Evolutionary conservation across 2,329 filamentous ascomycete genomes (phyloP), one percentile per base, ranked within the genome.

Genomic region (Leptographium procerum): DNA sequence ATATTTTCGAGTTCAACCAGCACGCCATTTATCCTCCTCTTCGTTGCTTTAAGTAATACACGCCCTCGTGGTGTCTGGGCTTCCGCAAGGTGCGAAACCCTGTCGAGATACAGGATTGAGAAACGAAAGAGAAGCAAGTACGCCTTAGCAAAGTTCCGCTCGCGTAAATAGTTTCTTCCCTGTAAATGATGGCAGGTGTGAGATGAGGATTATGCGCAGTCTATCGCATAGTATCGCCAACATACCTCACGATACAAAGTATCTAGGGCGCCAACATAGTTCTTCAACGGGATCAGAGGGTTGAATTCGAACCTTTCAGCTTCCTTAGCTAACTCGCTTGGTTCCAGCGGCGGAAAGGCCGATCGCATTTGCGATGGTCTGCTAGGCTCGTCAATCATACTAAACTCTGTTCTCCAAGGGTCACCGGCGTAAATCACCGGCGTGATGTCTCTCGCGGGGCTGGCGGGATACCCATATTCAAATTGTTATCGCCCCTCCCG

Each of bases 51-150:
- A 28, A 92, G 80, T 2, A 84, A 79, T 57, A 78, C 82, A 52
- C 82, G 82, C 10, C 83, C 85, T 40, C 86, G 82, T 11, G 82
- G 78, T 9, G 83, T 79, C 64, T 82, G 86, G 52, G 83, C 83
- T 58, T 94, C 84, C 1, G 92, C 91, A 65, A 97, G 94, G 1
- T 75, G 79, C 0, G 82, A 79, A 10, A 99, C 77, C 57, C 87
- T 80, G 8, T 89, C 82, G 31, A 96, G 75, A 28, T 96, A 82
- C n/a, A 99, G 83, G 57, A 86, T 80, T 11, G 90, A 90, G 72
- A 95, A 91, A 65, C 94, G 85, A 69, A 94, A 89, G n/a, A 95
- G 82, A 60, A 97, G 84, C 57, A 96, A 81, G 70, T 95, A 99
- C 5, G 92, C 89, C 68, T 94, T 87, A 65, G 91, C 84, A 63